Evolutionary conservation across 2,329 filamentous ascomycete species (phyloP), one percentile per base, ranked within the genome.

Genomic region (Podosphaera xanthii): DNA sequence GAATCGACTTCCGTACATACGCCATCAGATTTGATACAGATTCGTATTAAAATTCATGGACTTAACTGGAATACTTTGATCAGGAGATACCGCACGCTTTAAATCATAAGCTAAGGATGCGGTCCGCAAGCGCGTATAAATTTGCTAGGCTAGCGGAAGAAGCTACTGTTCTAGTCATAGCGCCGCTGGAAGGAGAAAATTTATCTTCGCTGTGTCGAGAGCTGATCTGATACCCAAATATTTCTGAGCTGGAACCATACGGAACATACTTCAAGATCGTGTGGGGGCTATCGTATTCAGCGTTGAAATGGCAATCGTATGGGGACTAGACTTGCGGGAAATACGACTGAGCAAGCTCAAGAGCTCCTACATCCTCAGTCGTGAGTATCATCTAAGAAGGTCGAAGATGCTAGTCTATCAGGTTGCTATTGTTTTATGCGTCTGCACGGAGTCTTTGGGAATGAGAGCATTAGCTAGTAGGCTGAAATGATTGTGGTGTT

Each of bases 401-500:
- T 77, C 75, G 7, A 80, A 79, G 64, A 80, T 81, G 71, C 74
- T 79, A 61, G 73, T 80, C 59, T 81, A 81, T 65, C 78, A 81
- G 66, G 5, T 75, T 59, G 77, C 78, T 61, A 76, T 80, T 76
- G 78, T 81, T 57, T 71, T 75, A 61, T 77, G 75, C 62, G 76
- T 80, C 12, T 72, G 76, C 34, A 78, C 76, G 2, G 77, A 80
- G 64, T 77, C 76, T 2, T 69, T 80, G 3, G 78, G 77, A 3
- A 81, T 77, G 0, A 76, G 76, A 2, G 75, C 74, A 2, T 65
- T 81, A 31, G 76, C 75, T 61, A 74, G 77, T 79, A 70, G 49
- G 66, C 63, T 33, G 3, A 58, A 14, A 8, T 30, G 36, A 38
- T 34, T 50, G 49, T 30, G 31, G 31, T 14, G 6, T 54, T 8